phyloP scores from a whole-genome alignment of 2,329 filamentous ascomycete species.

The Tolypocladium album region DNA sequence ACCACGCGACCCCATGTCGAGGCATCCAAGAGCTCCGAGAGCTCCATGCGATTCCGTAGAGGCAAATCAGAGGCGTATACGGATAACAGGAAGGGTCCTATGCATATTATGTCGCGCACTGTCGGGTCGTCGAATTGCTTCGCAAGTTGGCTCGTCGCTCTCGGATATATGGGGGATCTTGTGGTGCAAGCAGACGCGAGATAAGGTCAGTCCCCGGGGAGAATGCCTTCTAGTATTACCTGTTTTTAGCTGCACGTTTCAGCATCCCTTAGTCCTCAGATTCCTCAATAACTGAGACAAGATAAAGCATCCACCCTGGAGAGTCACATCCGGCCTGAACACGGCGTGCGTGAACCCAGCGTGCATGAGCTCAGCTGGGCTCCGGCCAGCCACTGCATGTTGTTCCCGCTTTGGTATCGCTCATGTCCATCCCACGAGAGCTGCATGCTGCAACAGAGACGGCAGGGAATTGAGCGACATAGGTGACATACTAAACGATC shows the following conservation, averaged over 20 bases:
- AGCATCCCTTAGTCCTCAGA: too few species aligned
- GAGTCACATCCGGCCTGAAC: background rate
- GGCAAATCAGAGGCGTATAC: background rate
- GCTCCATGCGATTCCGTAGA: background rate
- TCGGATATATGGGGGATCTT: too few species aligned
- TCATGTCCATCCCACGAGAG: background rate
- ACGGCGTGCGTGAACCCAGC: background rate
- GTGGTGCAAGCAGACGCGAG: too few species aligned
- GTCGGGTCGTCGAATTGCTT: background rate
- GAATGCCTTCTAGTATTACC: too few species aligned
- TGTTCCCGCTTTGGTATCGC: background rate
- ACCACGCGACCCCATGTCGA: constrained; percentile 19
- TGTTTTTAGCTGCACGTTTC: too few species aligned
- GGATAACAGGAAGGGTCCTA: background rate
- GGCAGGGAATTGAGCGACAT: background rate
- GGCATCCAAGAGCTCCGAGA: background rate
- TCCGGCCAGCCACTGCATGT: background rate
- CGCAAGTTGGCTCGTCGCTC: background rate
- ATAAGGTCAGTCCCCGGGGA: too few species aligned
- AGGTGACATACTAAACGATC: background rate
- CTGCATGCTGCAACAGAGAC: background rate
- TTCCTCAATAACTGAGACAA: background rate
- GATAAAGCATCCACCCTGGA: background rate
- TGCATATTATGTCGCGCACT: background rate
- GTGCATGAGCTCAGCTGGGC: background rate